phyloP scores from a whole-genome alignment of 139 green algal genomes.

The Closterium sp. region DNA sequence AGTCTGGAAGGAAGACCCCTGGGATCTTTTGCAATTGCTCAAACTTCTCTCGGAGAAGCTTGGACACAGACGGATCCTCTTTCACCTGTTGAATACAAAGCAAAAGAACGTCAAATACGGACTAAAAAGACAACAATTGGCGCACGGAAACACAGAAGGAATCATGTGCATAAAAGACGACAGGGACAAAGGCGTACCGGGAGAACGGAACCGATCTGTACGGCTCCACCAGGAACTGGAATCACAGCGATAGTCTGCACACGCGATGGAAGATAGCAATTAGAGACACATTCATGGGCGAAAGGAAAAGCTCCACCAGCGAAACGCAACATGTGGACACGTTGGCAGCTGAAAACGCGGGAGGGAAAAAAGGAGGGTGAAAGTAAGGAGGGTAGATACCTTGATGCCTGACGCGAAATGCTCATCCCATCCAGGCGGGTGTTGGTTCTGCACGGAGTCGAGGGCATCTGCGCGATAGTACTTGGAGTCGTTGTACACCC shows the following conservation, averaged over 20 bases:
- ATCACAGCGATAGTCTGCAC: conserved; percentile 25
- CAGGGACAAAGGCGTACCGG: neutral
- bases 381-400: neutral
- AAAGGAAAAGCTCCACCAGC: neutral
- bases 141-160: neutral
- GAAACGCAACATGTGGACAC: neutral
- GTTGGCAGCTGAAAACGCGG: neutral
- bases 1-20: conserved; percentile 26
- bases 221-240: conserved; percentile 24
- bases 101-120: neutral
- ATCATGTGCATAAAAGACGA: neutral
- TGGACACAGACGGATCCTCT: neutral
- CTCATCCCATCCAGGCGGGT: conserved; percentile 1
- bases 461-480: neutral
- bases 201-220: conserved; percentile 23
- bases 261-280: neutral
- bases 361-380: neutral
- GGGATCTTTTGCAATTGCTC: conserved; percentile 24
- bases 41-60: conserved; percentile 2
- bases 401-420: conserved; percentile 25
- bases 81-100: neutral
- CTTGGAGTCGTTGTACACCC: neutral
- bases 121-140: neutral
- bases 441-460: conserved; percentile 2
- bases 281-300: neutral